Base-by-base conservation (phyloP, 1,139 yeast genomes). In the Hemisphaericaspora xylanilytica region DNA sequence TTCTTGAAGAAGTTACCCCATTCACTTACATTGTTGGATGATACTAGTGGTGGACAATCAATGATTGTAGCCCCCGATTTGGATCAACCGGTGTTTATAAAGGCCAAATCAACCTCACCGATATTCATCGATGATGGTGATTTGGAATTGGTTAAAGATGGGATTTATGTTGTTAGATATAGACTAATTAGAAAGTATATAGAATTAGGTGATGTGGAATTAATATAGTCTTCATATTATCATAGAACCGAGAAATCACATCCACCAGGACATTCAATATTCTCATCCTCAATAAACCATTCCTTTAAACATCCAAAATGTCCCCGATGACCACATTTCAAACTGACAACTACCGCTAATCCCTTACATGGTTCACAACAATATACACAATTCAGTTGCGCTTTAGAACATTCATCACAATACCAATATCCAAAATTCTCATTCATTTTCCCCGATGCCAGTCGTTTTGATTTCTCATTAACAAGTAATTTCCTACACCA, bases 261-360 rank as follows among this genome's bases (percentile, higher is more conserved):
- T 0, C 95, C 95, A 6, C 82, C 82, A 2, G 97, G 97, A 55
- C 97, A 90, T 41, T 80, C 87, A 3, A 61, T 52, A 67, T 83
- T 81, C 18, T 66, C 72, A 21, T 76, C 84, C 2, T 70, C 79
- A 26, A 82, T 61, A 53, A 86, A 81, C 97, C 97, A 90, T 35
- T 76, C 74, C 43, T 73, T 70, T 53, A 89, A 68, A 63, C 98
- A 92, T 3, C 80, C 80, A 53, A 80, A 80, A 59, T 92, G 98
- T 1, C 95, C 90, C 40, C 81, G 73, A 59, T 92, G 97, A 0
- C 97, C 97, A 65, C 97, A 92, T 33, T 68, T 74, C 38, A 86
- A 62, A 48, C 72, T 66, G 16, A 81, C 65, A n/a, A 79, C 79
- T 17, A 85, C 77, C 9, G 82, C 75, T 39, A 85, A 66, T 0